Evolutionary conservation across 2,329 filamentous ascomycete species (phyloP), one percentile per base, ranked within the genome.

Genomic region (Curvularia lunata): DNA sequence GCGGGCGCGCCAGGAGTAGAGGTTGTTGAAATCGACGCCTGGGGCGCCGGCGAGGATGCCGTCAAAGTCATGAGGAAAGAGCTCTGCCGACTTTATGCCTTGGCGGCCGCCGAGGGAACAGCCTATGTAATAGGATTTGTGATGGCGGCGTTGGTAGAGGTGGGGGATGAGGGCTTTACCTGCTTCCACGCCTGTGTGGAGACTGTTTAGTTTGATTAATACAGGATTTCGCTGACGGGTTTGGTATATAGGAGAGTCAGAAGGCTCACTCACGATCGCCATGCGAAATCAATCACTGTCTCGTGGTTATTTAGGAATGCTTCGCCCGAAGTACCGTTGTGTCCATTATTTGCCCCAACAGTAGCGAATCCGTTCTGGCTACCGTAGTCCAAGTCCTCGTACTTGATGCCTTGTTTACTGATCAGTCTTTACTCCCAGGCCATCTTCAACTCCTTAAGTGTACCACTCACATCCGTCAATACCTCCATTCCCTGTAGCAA

Each of bases 261-360:
- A 25, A 25, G 12, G 7, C 16, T 30, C n/a, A 30, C 65, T 58
- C 53, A 68, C 58, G 78, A 77, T 25, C 80, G 72, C 61, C 78
- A 83, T 10, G 78, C 78, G 60, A 82, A 84, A 60, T 84, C 82
- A 16, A 77, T 72, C 1, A 84, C 65, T 4, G 81, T 76, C 34
- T 82, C 81, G 0, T 76, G 73, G 18, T 82, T 79, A 5, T 76
- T 69, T 23, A 76, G 74, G 58, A 84, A 84, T 1, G 78, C 70
- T 25, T 68, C 51, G 3, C 82, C 83, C 4, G 74, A 74, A 5
- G 77, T 78, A 8, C 78, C 78, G 45, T 80, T 79, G 50, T 80
- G 76, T 1, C 78, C 78, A 16, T 75, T 79, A 49, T 81, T 80
- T 5, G 75, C 66, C 10, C 76, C 75, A 1, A 77, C 73, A 4